phyloP scores from a whole-genome alignment of 2,329 filamentous ascomycete genomes.

The Sclerotinia sclerotiorum region DNA sequence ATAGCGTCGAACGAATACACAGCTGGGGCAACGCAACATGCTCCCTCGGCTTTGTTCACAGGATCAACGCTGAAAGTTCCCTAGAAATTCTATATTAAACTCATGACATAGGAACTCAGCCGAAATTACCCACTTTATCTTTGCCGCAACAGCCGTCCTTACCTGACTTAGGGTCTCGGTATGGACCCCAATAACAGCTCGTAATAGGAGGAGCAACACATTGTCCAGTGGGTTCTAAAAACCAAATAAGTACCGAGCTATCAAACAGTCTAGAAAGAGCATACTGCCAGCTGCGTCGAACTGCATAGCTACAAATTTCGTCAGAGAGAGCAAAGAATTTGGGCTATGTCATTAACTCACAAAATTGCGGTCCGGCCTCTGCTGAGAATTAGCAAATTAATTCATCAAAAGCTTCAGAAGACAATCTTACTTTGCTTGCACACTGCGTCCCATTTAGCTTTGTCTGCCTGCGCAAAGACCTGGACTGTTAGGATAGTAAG shows the following conservation, averaged over 20 bases:
- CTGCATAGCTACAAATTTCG: constrained; percentile 1
- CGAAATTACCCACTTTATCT: background rate
- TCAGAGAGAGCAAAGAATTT: background rate
- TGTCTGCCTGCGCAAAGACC: constrained; percentile 13
- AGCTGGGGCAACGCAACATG: constrained; percentile 15
- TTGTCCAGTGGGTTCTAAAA: constrained; percentile 7
- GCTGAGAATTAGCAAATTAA: background rate
- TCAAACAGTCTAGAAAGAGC: background rate
- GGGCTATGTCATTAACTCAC: background rate
- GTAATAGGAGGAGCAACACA: constrained; percentile 10
- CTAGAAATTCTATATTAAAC: background rate
- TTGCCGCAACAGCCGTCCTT: constrained; percentile 8
- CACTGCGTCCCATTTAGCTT: constrained; percentile 11
- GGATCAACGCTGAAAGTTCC: constrained; percentile 9
- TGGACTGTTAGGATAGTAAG: constrained; percentile 1
- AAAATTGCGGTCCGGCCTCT: constrained; percentile 16
- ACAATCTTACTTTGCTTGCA: constrained; percentile 14
- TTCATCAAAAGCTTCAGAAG: background rate
- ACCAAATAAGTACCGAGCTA: background rate
- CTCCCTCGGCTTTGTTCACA: background rate
- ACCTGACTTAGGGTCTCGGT: constrained; percentile 3
- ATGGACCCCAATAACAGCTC: constrained; percentile 17
- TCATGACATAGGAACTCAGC: background rate
- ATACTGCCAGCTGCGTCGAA: constrained; percentile 10
- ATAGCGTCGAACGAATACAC: background rate